Conservation (phyloP, 805 yeast species). For the Cyberlindnera suaveolens region DNA sequence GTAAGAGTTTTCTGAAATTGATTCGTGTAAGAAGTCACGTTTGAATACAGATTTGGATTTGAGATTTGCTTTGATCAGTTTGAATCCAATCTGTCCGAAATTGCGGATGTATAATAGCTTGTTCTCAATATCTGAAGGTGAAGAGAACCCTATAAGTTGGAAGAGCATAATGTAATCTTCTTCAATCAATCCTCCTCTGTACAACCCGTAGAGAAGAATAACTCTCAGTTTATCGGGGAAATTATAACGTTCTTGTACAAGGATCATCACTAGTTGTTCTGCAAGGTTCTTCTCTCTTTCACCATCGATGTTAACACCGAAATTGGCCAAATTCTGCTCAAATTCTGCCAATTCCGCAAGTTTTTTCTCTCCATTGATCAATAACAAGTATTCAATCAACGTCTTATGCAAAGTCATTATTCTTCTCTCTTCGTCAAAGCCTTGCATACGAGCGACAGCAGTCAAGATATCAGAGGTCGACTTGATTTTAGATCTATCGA, state of each 20-base stretch:
- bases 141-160: constrained; percentile 41
- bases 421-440: constrained; percentile 62
- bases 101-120: constrained; percentile 51
- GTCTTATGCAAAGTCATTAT: constrained; percentile 54
- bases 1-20: constrained; percentile 34
- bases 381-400: constrained; percentile 59
- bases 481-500: constrained; percentile 58
- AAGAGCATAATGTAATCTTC: constrained; percentile 67
- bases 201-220: constrained; percentile 67
- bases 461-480: constrained; percentile 67
- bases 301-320: constrained; percentile 66
- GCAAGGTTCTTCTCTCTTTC: constrained; percentile 52
- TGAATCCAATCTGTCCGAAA: constrained; percentile 53
- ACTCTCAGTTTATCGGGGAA: constrained; percentile 69
- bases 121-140: constrained; percentile 33
- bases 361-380: constrained; percentile 47
- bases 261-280: constrained; percentile 50
- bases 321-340: constrained; percentile 77
- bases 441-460: constrained; percentile 64
- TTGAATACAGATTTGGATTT: constrained; percentile 35
- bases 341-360: constrained; percentile 73
- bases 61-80: constrained; percentile 39
- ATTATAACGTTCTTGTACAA: constrained; percentile 43
- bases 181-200: constrained; percentile 76
- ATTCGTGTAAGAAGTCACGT: constrained; percentile 51